Evolutionary conservation across 192 early-diverging fungal species (phyloP), one percentile per base, ranked within the genome.

Genomic region (Chytriomyces sp.): DNA sequence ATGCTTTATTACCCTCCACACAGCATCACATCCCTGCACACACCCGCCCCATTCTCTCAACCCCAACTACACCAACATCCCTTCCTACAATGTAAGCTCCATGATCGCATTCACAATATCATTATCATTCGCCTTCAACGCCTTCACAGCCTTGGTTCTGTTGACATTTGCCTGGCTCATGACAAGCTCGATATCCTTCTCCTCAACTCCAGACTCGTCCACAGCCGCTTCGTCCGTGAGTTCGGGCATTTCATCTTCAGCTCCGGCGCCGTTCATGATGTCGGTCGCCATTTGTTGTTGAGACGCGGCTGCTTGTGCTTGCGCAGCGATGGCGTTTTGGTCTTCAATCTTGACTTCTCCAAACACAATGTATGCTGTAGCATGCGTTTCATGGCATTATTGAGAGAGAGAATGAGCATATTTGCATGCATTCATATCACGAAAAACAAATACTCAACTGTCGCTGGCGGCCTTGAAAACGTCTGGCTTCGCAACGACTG

Each of bases 91-190:
- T 35, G 80, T 81, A 24, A 79, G 64, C 48, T 71, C 94, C 96
- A 98, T 98, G 87, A 98, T 97, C 73, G 97, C 94, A 82, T 97
- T 97, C 79, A 99, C 92, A 73, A 97, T 92, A 82, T 99, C 73
- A 43, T 64, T 75, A 67, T 72, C 75, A 68, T 77, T 82, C 24
- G 53, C 69, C 87, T 92, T 94, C 79, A 99, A 88, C 44, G 95
- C 96, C 86, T 91, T 92, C 82, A 98, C 86, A 35, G 97, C 97
- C 89, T 95, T 93, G 83, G 87, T 79, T 57, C 96, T 93, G 69
- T 87, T 86, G 80, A 91, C 92, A 82, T 90, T 91, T 77, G 95
- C 95, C 90, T 99, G 97, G 57, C 81, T 75, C 83, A 98, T 91
- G 80, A 99, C 95, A 64, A 99, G 87, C 80, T 96, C 96, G 81